Evolutionary conservation across 768 basidiomycete species (phyloP).

Genomic region (Leccinum ochraceum): DNA sequence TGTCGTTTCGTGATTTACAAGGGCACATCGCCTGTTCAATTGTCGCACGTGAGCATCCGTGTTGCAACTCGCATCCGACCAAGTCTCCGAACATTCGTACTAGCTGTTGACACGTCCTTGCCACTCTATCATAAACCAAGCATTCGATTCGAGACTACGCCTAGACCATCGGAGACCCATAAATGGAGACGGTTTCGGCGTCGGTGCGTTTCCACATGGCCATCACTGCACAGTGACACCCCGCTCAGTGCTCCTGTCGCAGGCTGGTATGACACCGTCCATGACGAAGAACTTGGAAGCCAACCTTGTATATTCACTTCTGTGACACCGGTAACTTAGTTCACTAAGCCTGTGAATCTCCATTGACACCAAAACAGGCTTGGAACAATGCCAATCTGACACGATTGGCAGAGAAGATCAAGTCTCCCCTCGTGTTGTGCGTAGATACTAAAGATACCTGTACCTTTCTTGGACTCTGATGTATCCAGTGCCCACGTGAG

Average conservation of each 20-base stretch:
- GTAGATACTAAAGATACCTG: slow-evolving; percentile 26
- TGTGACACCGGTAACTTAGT: slow-evolving; percentile 73
- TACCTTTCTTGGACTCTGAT: slow-evolving; percentile 2
- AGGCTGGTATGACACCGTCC: slow-evolving; percentile 94
- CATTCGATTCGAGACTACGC: slow-evolving; percentile 90
- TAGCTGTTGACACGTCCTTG: slow-evolving; percentile 90
- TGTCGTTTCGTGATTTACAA: slow-evolving; percentile 95
- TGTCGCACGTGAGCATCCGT: slow-evolving; percentile 67
- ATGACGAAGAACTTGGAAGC: slow-evolving; percentile 78
- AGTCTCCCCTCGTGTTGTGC: slow-evolving; percentile 92
- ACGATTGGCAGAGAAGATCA: slow-evolving; percentile 96
- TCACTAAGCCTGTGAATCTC: background rate
- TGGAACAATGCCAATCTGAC: slow-evolving; percentile 96
- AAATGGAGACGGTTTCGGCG: slow-evolving; percentile 96
- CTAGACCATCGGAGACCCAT: slow-evolving; percentile 82
- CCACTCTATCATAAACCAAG: slow-evolving; percentile 97
- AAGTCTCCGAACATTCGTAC: slow-evolving; percentile 8
- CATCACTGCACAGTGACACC: background rate
- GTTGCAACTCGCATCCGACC: background rate
- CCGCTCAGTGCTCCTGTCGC: slow-evolving; percentile 2
- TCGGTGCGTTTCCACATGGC: slow-evolving; percentile 55
- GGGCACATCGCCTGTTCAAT: slow-evolving; percentile 88
- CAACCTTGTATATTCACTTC: slow-evolving; percentile 97
- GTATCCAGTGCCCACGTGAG: slow-evolving; percentile 79
- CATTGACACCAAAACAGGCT: slow-evolving; percentile 53